Conservation (phyloP, 2,329 filamentous ascomycete species). For the Sclerotinia nivalis region DNA sequence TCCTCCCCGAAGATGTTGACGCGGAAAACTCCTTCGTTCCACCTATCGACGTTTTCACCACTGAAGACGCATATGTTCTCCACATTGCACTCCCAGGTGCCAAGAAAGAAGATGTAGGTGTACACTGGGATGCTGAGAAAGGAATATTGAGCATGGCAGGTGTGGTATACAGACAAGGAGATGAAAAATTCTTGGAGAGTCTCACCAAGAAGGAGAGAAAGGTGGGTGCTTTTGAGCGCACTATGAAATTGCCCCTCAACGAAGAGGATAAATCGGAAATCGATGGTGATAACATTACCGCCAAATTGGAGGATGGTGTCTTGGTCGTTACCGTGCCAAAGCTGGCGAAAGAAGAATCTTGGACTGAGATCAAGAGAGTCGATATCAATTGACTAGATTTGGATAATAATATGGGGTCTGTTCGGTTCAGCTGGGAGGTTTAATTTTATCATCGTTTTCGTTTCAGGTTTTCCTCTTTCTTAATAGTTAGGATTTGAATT, state of each 20-base stretch:
- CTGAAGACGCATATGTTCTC: slow-evolving; percentile 62
- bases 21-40: slow-evolving; percentile 55
- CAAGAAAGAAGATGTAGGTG: slow-evolving; percentile 74
- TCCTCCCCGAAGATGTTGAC: slow-evolving; percentile 32
- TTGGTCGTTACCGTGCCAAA: slow-evolving; percentile 77
- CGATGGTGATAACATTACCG: slow-evolving; percentile 66
- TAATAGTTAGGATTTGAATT: slow-evolving; percentile 17
- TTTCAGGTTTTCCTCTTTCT: not conserved
- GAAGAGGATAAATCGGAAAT: slow-evolving; percentile 59
- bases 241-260: slow-evolving; percentile 60
- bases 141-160: slow-evolving; percentile 67
- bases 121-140: slow-evolving; percentile 73
- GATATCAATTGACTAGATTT: slow-evolving; percentile 47
- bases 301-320: slow-evolving; percentile 77
- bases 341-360: slow-evolving; percentile 56
- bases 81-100: slow-evolving; percentile 76
- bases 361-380: slow-evolving; percentile 62
- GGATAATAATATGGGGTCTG: slow-evolving; percentile 16
- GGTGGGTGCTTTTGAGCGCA: slow-evolving; percentile 73
- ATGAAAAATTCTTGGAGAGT: slow-evolving; percentile 66
- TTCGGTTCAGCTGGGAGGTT: slow-evolving; percentile 23
- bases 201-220: slow-evolving; percentile 65
- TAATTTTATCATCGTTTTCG: slow-evolving; percentile 7
- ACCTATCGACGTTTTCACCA: slow-evolving; percentile 75
- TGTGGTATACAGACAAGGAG: slow-evolving; percentile 68